phyloP scores from a whole-genome alignment of 495 filamentous ascomycete species.

The Xylaria flabelliformis region DNA sequence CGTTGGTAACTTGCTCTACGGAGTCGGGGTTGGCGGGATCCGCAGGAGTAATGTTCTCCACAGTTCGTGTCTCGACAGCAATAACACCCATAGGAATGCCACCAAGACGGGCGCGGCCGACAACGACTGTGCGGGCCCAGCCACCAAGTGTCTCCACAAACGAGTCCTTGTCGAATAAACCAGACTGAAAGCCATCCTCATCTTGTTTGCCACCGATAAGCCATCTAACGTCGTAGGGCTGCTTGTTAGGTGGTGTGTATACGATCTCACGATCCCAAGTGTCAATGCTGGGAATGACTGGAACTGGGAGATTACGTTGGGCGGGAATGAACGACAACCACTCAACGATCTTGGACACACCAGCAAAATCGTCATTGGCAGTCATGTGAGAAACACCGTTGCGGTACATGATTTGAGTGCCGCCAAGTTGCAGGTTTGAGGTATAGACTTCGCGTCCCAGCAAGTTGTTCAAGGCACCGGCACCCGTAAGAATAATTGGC shows the following conservation, averaged over 20 bases:
- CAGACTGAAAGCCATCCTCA: constrained; percentile 81
- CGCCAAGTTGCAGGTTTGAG: constrained; percentile 97
- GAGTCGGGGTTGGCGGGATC: constrained; percentile 98
- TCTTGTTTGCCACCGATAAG: constrained; percentile 91
- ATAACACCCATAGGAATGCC: constrained; percentile 99
- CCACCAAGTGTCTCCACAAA: constrained; percentile 97
- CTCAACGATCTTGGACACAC: constrained; percentile 96
- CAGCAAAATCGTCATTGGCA: constrained; percentile 95
- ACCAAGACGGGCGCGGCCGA: constrained; percentile 94
- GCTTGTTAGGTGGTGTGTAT: constrained; percentile 84
- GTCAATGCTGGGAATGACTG: constrained; percentile 84
- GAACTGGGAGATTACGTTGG: constrained; percentile 86
- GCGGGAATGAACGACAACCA: constrained; percentile 98
- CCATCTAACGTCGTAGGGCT: constrained; percentile 92
- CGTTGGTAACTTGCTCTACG: constrained; percentile 87
- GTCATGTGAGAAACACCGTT: constrained; percentile 99
- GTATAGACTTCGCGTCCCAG: constrained; percentile 98
- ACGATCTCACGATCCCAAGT: constrained; percentile 90
- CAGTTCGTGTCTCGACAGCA: constrained; percentile 90
- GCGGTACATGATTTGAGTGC: constrained; percentile 99
- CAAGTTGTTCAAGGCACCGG: constrained; percentile 96
- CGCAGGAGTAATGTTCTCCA: constrained; percentile 97
- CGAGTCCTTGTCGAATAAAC: constrained; percentile 94
- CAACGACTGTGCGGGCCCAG: constrained; percentile 95
- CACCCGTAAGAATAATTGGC: constrained; percentile 98